Conservation (phyloP, 257 asterid genomes). For the Solanum etuberosum region DNA sequence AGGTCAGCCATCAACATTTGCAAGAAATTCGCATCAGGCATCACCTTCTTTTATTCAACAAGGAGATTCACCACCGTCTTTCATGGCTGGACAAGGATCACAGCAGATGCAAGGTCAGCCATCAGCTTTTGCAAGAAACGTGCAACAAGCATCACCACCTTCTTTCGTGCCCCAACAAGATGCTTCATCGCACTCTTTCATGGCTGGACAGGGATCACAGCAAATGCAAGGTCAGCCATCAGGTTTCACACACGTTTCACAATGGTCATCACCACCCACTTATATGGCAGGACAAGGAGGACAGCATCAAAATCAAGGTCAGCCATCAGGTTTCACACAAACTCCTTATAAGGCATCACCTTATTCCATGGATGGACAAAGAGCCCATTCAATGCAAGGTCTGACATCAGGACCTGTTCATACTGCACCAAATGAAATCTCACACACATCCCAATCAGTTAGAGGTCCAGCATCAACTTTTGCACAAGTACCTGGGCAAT, state of each 20-base stretch:
- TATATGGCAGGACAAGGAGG: neutral
- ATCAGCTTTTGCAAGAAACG: neutral
- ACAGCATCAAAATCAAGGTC: slow-evolving; percentile 23
- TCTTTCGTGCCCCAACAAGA: neutral
- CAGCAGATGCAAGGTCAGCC: neutral
- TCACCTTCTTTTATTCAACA: neutral
- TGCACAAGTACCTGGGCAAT: neutral
- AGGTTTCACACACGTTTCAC: neutral
- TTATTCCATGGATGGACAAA: neutral
- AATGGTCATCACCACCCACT: neutral
- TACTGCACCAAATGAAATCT: neutral
- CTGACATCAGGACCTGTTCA: neutral
- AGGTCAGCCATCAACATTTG: neutral
- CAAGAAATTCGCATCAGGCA: neutral
- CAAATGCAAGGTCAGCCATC: neutral
- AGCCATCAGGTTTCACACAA: slow-evolving; percentile 1
- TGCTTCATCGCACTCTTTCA: neutral
- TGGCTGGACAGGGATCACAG: slow-evolving; percentile 1
- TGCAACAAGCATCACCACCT: neutral
- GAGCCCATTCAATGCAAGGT: neutral
- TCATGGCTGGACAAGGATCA: neutral
- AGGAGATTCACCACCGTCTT: neutral
- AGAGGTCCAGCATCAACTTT: neutral
- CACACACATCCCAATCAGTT: neutral
- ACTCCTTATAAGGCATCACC: neutral